These are phyloP conservation scores for Exserohilum turcica DNA, from an alignment of 2,329 filamentous ascomycete species.

Conservation along the genomic window DNA sequence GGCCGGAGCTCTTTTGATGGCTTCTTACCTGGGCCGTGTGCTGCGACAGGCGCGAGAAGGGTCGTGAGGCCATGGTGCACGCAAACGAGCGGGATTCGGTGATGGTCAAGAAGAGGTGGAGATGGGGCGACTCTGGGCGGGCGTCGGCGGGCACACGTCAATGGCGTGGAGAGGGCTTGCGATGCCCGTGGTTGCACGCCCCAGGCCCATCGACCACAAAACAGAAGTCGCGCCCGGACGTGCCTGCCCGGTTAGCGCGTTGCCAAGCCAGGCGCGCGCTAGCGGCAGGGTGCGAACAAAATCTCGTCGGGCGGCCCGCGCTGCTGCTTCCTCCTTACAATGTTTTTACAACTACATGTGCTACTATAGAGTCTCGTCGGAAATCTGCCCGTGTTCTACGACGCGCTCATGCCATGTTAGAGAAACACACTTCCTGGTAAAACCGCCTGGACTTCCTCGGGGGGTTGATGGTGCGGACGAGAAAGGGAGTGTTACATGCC, in stretches of 20 bases:
- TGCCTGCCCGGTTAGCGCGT: constrained; percentile 15
- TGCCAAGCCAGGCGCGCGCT: constrained; percentile 21
- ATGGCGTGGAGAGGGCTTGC: constrained; percentile 2
- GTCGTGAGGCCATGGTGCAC: constrained; percentile 32
- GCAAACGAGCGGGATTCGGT: neutral
- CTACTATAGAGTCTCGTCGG: constrained; percentile 99
- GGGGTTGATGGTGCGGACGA: constrained; percentile 50
- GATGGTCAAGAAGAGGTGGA: neutral
- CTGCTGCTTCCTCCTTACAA: constrained; percentile 63
- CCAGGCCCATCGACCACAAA: constrained; percentile 24
- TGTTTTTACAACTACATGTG: constrained; percentile 68
- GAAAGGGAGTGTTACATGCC: constrained; percentile 49
- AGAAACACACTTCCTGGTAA: constrained; percentile 65
- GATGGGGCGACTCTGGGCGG: constrained; percentile 1
- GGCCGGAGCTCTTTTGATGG: constrained; percentile 8
- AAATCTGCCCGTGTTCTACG: constrained; percentile 89
- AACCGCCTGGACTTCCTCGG: constrained; percentile 56
- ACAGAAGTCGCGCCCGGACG: constrained; percentile 28
- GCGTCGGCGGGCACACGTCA: neutral
- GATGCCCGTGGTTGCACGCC: constrained; percentile 13
- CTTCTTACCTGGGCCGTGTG: constrained; percentile 32
- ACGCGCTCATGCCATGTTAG: constrained; percentile 99
- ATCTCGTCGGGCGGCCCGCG: constrained; percentile 33
- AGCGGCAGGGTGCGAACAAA: constrained; percentile 26
- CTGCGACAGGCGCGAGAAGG: constrained; percentile 37